Evolutionary conservation across 75 land plant genomes (phyloP), one percentile per base, ranked within the genome.

Genomic region (Pseudotsuga menziesii): DNA sequence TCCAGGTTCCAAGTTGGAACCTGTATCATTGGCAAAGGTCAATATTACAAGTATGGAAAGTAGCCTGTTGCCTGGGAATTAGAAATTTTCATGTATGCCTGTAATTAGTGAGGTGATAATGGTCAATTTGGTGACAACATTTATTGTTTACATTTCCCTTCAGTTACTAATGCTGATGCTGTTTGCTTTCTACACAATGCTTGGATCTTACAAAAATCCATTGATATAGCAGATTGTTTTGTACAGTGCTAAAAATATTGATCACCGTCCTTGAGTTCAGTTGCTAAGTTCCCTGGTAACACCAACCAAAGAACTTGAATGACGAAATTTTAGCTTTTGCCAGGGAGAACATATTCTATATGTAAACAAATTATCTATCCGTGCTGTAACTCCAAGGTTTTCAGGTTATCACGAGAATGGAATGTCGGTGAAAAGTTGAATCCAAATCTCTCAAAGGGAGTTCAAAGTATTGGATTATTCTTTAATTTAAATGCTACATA

Each of bases 1-100:
- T 17, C 41, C 41, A 29, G 69, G 15, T 64, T 32, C 16, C 25
- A 41, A 41, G 6, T 41, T n/a, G 14, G 72, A 44, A 41, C 25
- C 72, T 41, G 8, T 69, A 19, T 69, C 72, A 5, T 69, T 69
- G 72, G 39, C 48, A 41, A 69, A 69, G 13, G 72, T 44, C 22
- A 69, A 69, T 69, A 11, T 41, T 17, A 69, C 72, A 8, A 69
- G n/a, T 64, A 35, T 20, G 5, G 36, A 64, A 64, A 64, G 69
- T 64, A 32, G n/a, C 23, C 52, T n/a, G 41, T 20, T 12, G 23
- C 52, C n/a, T 41, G 44, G 4, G 12, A 22, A 11, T 22, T 69
- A 69, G 72, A 41, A 69, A 35, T 8, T 69, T 69, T 41, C 23
- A n/a, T 19, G n/a, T 41, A 66, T 69, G 22, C 8, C 23, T 20